Evolutionary conservation across 352 stramenopile species (phyloP), one percentile per base, ranked within the genome.

Genomic region (Phytopythium oedochilum): DNA sequence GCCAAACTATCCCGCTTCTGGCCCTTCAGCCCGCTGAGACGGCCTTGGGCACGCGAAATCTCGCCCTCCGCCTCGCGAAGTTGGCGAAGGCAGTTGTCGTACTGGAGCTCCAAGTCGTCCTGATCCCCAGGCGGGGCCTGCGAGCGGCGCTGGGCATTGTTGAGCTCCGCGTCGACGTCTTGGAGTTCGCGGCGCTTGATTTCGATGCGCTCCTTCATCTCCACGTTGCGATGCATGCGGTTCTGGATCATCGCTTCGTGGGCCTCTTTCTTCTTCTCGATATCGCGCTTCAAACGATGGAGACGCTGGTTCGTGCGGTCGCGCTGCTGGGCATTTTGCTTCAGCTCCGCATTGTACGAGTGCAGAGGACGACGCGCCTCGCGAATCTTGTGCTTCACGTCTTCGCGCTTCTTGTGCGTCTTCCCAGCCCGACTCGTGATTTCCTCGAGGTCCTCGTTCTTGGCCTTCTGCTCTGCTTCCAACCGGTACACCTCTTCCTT

Each of bases 341-440:
- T 89, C 28, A 86, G 56, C 44, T 91, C 80, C 0, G 78, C 78
- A 26, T 89, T 83, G 60, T 83, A 80, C 9, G 67, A 62, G 43
- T 91, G 78, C 31, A 92, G 55, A 14, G 83, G 83, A 1, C 78
- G 75, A 14, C 75, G 68, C 1, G 78, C 73, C 58, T 91, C 78
- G 18, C 75, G 75, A 17, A 92, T 90, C 14, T 57, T 63, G 29
- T 83, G 72, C 57, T 89, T 86, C 14, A 70, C 66, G 9, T 75
- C 62, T 45, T 83, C 68, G 42, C 86, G 77, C 22, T 73, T 60
- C 18, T 66, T 66, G 36, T 77, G 73, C 31, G 77, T 75, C 11
- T 75, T 68, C 0, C 55, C 63, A 20, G 73, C 71, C 1, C 71
- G 66, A 1, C 46, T 54, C n/a, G 73, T 83, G 5, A 86, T 63